These are phyloP conservation scores for Gymnopilus junonius DNA, from an alignment of 768 basidiomycete genomes.

Conservation along the genomic window DNA sequence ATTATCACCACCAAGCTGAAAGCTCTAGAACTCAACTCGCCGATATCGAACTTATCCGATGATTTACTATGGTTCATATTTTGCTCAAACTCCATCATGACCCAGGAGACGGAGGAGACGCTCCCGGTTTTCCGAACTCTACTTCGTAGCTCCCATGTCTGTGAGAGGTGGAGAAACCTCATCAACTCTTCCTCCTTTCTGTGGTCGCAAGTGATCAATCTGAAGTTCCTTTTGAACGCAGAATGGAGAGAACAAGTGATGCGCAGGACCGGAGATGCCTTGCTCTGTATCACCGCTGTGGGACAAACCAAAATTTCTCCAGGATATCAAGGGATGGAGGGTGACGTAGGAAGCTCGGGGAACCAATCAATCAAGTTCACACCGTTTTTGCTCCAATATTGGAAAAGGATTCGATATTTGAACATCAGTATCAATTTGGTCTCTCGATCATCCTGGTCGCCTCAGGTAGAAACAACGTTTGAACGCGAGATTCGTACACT, in stretches of 20 bases:
- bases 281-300: too few species aligned
- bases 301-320: too few species aligned
- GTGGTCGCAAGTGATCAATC: background rate
- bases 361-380: too few species aligned
- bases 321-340: too few species aligned
- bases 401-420: background rate
- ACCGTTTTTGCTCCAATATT: background rate
- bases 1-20: too few species aligned
- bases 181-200: background rate
- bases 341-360: too few species aligned
- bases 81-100: too few species aligned
- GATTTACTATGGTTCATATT: background rate
- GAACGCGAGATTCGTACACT: background rate
- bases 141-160: background rate
- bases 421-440: background rate
- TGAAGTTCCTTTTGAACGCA: background rate
- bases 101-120: background rate
- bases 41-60: background rate
- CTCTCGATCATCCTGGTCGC: background rate
- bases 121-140: background rate
- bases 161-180: background rate
- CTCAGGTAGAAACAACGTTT: background rate
- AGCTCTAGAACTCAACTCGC: too few species aligned
- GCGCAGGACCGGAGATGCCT: background rate
- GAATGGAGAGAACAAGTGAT: background rate